Conservation (phyloP, 257 asterid species). For the Solanum chiquidenum region DNA sequence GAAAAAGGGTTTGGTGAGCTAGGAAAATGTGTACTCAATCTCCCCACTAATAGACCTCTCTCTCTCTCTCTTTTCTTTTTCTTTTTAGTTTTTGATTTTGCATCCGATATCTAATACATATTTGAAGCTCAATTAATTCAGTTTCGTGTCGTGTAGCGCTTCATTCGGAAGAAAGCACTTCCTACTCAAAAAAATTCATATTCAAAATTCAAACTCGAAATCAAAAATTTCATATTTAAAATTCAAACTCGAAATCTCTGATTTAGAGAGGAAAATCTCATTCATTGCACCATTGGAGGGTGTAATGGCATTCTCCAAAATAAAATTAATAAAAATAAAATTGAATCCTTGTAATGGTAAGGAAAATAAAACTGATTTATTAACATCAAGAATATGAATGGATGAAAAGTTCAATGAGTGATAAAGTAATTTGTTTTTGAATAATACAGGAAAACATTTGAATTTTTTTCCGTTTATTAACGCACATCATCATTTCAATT, state of each 20-base stretch:
- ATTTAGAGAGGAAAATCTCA: background rate
- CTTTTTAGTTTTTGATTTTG: too few species aligned
- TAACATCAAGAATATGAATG: background rate
- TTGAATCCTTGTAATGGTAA: background rate
- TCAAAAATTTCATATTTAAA: too few species aligned
- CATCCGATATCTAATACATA: rapidly evolving
- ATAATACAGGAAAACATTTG: background rate
- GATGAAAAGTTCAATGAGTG: background rate
- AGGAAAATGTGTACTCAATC: background rate
- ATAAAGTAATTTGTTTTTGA: too few species aligned
- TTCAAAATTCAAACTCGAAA: rapidly evolving
- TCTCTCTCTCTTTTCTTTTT: too few species aligned
- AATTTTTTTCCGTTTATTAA: background rate
- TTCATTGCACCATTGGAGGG: background rate
- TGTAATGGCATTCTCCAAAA: background rate
- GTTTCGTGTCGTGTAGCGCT: rapidly evolving
- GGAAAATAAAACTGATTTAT: background rate
- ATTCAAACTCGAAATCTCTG: rapidly evolving
- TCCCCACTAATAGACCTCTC: background rate
- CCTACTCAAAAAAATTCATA: rapidly evolving
- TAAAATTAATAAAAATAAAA: too few species aligned
- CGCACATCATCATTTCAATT: background rate
- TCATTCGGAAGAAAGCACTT: background rate
- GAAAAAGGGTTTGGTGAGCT: background rate
- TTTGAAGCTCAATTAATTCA: too few species aligned